A percentile compares a stretch with the other conserved stretches of the same genome.
These are phyloP conservation scores for Hypoxylon subgilvum DNA, from an alignment of 495 filamentous ascomycete species.

Conservation along the genomic window DNA sequence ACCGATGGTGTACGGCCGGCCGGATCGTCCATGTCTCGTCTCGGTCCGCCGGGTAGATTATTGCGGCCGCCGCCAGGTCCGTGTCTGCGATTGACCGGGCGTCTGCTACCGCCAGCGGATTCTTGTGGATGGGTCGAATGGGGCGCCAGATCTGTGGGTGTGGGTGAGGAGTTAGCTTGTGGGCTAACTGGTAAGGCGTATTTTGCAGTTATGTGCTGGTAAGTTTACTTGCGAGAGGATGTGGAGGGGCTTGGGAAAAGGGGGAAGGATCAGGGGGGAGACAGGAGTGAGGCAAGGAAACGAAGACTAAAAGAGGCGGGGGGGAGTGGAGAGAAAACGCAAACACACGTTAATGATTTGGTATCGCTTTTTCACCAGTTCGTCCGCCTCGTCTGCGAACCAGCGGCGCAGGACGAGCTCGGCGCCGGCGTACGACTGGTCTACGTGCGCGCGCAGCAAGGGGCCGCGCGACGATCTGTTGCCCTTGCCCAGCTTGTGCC, in stretches of 20 bases:
- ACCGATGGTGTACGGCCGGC: constrained; percentile 62
- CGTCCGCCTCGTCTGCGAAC: constrained; percentile 61
- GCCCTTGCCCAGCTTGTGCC: constrained; percentile 42
- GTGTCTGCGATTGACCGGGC: constrained; percentile 62
- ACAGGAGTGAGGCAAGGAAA: background rate
- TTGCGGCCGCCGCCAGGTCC: constrained; percentile 71
- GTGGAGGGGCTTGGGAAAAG: background rate
- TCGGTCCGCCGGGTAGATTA: constrained; percentile 67
- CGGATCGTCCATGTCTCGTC: constrained; percentile 76
- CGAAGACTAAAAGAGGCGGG: too few relatives aligned
- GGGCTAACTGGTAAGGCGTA: too few relatives aligned
- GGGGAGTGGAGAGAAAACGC: background rate
- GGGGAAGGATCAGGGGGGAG: background rate
- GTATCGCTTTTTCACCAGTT: constrained; percentile 64
- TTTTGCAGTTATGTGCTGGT: too few relatives aligned
- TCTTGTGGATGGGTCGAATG: constrained; percentile 64
- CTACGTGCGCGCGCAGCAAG: constrained; percentile 70
- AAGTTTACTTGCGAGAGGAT: background rate
- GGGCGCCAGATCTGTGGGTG: constrained; percentile 64
- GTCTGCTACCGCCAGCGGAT: constrained; percentile 67
- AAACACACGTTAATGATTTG: constrained; percentile 70
- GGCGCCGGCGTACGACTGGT: constrained; percentile 70
- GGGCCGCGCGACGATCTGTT: constrained; percentile 60
- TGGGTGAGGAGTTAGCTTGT: too few relatives aligned
- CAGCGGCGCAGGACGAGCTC: constrained; percentile 62